phyloP scores from a whole-genome alignment of 352 stramenopile genomes.

The Phytophthora idaei region DNA sequence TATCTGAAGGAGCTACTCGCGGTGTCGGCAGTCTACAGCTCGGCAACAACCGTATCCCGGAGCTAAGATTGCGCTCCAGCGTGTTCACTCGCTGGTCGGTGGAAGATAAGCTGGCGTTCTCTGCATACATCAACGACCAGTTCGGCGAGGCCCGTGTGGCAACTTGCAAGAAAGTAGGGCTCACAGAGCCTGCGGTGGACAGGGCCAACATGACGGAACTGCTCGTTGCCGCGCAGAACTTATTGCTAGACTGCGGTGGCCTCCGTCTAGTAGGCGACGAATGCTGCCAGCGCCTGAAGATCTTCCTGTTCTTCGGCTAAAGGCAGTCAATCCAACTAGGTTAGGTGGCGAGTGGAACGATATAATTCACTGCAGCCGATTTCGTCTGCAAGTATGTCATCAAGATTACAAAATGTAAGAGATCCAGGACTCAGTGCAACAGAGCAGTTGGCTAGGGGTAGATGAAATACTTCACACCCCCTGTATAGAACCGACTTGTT shows the following conservation, averaged over 20 bases:
- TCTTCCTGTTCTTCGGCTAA: slow-evolving; percentile 79
- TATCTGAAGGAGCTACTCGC: slow-evolving; percentile 31
- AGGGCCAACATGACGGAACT: slow-evolving; percentile 54
- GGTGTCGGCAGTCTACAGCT: slow-evolving; percentile 29
- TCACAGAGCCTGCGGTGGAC: slow-evolving; percentile 68
- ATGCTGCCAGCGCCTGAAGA: slow-evolving; percentile 65
- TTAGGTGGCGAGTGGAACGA: slow-evolving; percentile 5
- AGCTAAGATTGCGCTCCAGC: slow-evolving; percentile 36
- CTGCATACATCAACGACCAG: slow-evolving; percentile 49
- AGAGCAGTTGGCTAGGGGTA: not conserved
- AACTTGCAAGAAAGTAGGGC: slow-evolving; percentile 63
- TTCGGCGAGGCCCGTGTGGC: slow-evolving; percentile 69
- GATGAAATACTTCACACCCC: not conserved
- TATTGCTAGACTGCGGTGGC: slow-evolving; percentile 59
- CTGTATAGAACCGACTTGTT: no score
- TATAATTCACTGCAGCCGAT: slow-evolving; percentile 13
- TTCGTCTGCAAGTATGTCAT: slow-evolving; percentile 13
- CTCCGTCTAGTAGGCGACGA: slow-evolving; percentile 58
- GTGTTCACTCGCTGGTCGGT: slow-evolving; percentile 65
- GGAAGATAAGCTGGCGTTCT: slow-evolving; percentile 53
- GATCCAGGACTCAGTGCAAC: not conserved
- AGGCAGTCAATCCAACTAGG: slow-evolving; percentile 1
- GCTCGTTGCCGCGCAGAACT: slow-evolving; percentile 63
- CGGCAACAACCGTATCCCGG: slow-evolving; percentile 7
- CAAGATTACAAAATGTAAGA: slow-evolving; percentile 3